phyloP scores from a whole-genome alignment of 225 moss, liverwort and hornwort genomes.

The Polytrichum formosum region DNA sequence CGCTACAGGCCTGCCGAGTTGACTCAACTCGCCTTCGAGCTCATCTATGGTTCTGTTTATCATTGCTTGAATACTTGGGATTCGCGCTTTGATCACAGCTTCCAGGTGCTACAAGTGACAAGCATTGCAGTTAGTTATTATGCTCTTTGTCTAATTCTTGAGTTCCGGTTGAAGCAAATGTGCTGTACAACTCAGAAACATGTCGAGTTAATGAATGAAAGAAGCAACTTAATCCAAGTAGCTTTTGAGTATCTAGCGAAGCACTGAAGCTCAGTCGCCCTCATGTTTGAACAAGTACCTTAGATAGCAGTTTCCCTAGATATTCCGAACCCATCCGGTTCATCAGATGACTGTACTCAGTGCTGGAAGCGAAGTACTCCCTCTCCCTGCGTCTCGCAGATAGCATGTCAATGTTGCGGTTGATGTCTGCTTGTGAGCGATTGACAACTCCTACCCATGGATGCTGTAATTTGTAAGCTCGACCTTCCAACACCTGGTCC shows the following conservation, averaged over 20 bases:
- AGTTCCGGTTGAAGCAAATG: background rate
- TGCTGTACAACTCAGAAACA: background rate
- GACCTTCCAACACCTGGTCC: slow-evolving; percentile 42
- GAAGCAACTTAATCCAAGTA: background rate
- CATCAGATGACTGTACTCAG: slow-evolving; percentile 48
- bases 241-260: background rate
- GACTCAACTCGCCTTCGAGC: slow-evolving; percentile 49
- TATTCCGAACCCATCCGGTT: slow-evolving; percentile 65
- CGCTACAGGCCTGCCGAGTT: slow-evolving; percentile 54
- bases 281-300: slow-evolving; percentile 17
- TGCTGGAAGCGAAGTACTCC: slow-evolving; percentile 47
- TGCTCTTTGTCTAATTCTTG: too few species aligned
- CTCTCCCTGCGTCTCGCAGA: slow-evolving; percentile 53
- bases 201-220: background rate
- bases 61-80: slow-evolving; percentile 56
- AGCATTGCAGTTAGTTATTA: background rate
- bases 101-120: slow-evolving; percentile 46
- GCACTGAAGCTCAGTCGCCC: too few species aligned
- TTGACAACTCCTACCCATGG: slow-evolving; percentile 66
- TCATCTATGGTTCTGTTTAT: slow-evolving; percentile 60
- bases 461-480: slow-evolving; percentile 24
- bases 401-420: slow-evolving; percentile 62
- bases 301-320: slow-evolving; percentile 52
- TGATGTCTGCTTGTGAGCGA: slow-evolving; percentile 62
- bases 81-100: slow-evolving; percentile 44